Evolutionary conservation across 2,329 filamentous ascomycete species (phyloP), one percentile per base, ranked within the genome.

Genomic region (Didymella sp.): DNA sequence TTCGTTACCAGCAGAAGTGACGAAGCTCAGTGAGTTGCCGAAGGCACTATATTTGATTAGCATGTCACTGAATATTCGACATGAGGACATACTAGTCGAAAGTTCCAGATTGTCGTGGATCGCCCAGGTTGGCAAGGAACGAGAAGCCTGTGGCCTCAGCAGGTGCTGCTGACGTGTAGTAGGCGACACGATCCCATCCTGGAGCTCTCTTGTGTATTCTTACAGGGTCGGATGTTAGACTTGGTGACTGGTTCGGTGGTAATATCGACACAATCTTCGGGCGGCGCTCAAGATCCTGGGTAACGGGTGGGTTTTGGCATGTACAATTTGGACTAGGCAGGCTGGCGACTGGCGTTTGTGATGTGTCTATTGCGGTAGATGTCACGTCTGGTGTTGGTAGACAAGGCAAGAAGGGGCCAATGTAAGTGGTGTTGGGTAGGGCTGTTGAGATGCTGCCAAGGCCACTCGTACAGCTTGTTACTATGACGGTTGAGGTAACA

Each of bases 71-170:
- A 12, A 9, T 17, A 2, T 12, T 8, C 2, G 2, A 25, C 6
- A 33, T 1, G 28, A 8, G 17, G 4, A 37, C 63, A 61, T 75
- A 80, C 78, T 76, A 74, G 73, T 85, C 81, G 61, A 81, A 85
- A 19, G 80, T 78, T 49, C 85, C 85, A 27, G 84, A 87, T 37
- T 81, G 80, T 31, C 78, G 70, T 35, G 82, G 64, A 52, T 74
- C 84, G 56, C 85, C 85, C 56, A 80, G 70, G 66, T 87, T 83
- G 63, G 85, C 86, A 31, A 87, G 73, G 74, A 87, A 88, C 27
- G 81, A 80, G 22, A 88, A 69, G 13, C 84, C 84, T 21, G 84
- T 78, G 19, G 80, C 76, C 53, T 74, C 77, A 21, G 69, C 68
- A 21, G 72, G 68, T 12, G 66, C 63, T 49, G 67, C 68, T 7